Percentiles rank a stretch among this genome's conserved stretches.
Conservation (phyloP, 441 rosid genomes). For the Eutrema salsugineum region DNA sequence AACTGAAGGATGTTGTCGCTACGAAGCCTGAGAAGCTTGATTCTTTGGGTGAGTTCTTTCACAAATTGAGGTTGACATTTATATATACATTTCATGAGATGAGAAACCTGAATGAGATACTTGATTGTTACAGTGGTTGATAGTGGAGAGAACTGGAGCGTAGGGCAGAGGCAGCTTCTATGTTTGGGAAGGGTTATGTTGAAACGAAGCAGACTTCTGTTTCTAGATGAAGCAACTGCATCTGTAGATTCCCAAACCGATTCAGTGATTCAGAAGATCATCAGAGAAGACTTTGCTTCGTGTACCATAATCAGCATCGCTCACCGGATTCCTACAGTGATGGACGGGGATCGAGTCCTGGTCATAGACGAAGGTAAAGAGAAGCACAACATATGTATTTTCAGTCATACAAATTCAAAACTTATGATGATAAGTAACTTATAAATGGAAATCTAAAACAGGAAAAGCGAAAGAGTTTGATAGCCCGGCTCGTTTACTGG, state of each 20-base stretch:
- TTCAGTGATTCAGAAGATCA: constrained; percentile 85
- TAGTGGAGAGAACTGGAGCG: constrained; percentile 96
- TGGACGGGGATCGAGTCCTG: constrained; percentile 88
- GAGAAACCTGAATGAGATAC: background rate
- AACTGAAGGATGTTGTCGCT: constrained; percentile 71
- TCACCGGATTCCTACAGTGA: constrained; percentile 93
- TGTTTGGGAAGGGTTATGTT: constrained; percentile 91
- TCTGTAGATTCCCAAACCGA: constrained; percentile 94
- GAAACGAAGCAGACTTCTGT: constrained; percentile 72
- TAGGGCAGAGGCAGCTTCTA: constrained; percentile 90
- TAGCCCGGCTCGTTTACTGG: constrained; percentile 62
- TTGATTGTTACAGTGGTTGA: constrained; percentile 57
- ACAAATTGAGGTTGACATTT: background rate
- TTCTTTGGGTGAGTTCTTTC: constrained; percentile 47
- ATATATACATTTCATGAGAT: background rate
- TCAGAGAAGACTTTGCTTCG: constrained; percentile 72
- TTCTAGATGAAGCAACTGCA: constrained; percentile 95
- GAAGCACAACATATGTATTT: background rate
- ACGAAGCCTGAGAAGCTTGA: constrained; percentile 85
- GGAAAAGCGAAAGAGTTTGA: constrained; percentile 80
- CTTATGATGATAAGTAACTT: background rate
- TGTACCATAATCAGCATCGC: constrained; percentile 96
- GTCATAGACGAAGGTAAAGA: constrained; percentile 78
- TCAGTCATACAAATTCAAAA: background rate
- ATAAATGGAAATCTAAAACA: background rate